These are phyloP conservation scores for Cutaneotrichosporon mucoides DNA, from an alignment of 1,284 basidiomycete genomes.

Conservation along the genomic window DNA sequence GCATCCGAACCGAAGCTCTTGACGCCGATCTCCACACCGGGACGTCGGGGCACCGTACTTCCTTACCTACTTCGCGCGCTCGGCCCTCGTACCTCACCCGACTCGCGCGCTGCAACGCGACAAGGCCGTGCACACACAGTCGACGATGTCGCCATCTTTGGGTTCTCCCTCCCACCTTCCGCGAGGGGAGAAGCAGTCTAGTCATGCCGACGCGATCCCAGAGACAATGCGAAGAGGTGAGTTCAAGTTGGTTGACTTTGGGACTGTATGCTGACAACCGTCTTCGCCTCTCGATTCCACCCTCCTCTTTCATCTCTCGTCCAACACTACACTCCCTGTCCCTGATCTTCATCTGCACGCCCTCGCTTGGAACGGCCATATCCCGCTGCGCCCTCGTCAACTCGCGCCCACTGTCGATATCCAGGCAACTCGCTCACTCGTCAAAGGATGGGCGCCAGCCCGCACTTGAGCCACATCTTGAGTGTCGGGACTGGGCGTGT, in stretches of 20 bases:
- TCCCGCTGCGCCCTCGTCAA: background rate
- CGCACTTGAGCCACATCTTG: conserved; percentile 45
- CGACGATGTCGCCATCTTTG: background rate
- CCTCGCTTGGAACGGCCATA: no score
- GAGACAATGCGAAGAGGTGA: conserved; percentile 7
- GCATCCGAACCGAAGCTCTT: no score
- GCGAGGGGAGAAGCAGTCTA: no score
- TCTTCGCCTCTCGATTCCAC: background rate
- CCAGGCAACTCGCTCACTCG: conserved; percentile 43
- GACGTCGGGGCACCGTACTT: no score
- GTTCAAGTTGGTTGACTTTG: background rate
- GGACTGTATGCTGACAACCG: background rate
- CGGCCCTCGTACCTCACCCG: no score
- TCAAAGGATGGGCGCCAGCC: conserved; percentile 43
- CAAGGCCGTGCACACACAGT: background rate
- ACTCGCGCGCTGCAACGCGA: no score
- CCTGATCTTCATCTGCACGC: no score
- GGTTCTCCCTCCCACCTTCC: background rate
- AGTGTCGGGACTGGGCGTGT: conserved; percentile 52
- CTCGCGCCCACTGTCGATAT: background rate
- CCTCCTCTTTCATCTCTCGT: no score
- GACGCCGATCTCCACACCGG: no score
- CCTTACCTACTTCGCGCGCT: no score
- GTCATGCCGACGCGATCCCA: background rate
- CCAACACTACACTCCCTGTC: no score